Percentiles rank a stretch among this genome's conserved stretches.
Conservation (phyloP, 768 basidiomycete species). For the Naganishia onofrii region DNA sequence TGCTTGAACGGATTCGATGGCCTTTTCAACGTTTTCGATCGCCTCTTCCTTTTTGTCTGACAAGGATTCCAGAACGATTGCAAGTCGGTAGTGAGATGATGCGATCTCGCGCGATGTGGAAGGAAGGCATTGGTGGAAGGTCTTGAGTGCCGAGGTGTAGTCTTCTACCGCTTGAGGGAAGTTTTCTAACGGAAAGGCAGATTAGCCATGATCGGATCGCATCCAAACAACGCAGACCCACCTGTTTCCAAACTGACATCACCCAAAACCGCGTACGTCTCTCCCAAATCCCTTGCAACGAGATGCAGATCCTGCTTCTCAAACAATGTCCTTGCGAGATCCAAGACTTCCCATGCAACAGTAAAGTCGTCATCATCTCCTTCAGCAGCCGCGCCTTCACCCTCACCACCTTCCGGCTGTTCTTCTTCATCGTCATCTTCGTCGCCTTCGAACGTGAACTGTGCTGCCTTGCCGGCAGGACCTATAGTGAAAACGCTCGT, state of each 20-base stretch:
- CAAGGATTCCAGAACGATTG: slow-evolving; percentile 87
- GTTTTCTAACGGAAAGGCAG: slow-evolving; percentile 66
- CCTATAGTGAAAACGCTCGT: not conserved
- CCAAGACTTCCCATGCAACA: slow-evolving; percentile 96
- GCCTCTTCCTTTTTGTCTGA: slow-evolving; percentile 78
- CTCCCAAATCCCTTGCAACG: slow-evolving; percentile 76
- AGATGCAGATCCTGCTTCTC: slow-evolving; percentile 55
- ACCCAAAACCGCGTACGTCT: slow-evolving; percentile 83
- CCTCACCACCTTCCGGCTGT: slow-evolving; percentile 64
- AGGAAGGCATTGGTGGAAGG: slow-evolving; percentile 73
- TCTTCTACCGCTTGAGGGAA: slow-evolving; percentile 91
- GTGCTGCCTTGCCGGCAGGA: not conserved
- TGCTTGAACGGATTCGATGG: slow-evolving; percentile 71
- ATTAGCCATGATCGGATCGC: too few species aligned
- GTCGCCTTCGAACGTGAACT: slow-evolving; percentile 55
- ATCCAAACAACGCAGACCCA: slow-evolving; percentile 52
- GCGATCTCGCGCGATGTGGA: slow-evolving; percentile 89
- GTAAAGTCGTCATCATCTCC: slow-evolving; percentile 93
- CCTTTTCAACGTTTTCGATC: slow-evolving; percentile 74
- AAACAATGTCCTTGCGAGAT: slow-evolving; percentile 84
- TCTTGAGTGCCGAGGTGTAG: slow-evolving; percentile 70
- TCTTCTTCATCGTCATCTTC: slow-evolving; percentile 56
- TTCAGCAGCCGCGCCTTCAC: slow-evolving; percentile 54
- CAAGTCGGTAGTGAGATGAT: slow-evolving; percentile 89
- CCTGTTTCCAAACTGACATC: slow-evolving; percentile 97